Evolutionary conservation across 441 rosid species (phyloP).

Genomic region (Adansonia madagascariensis): DNA sequence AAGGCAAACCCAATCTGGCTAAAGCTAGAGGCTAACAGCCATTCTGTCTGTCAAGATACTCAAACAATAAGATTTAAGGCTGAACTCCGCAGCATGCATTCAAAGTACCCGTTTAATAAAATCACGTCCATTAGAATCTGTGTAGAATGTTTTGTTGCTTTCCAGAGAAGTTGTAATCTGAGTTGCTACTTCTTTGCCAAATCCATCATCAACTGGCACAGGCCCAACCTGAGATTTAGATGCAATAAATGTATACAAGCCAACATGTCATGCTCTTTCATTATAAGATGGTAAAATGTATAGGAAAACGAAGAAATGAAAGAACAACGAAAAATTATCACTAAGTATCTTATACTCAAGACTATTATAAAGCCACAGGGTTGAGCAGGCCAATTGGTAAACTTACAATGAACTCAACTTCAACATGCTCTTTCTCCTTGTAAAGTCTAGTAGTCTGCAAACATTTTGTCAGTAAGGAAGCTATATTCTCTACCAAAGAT

Average conservation of each 20-base stretch:
- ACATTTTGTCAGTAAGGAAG: conserved; percentile 22
- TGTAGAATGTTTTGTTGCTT: conserved; percentile 82
- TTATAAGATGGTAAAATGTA: conserved; percentile 9
- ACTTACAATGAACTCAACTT: conserved; percentile 96
- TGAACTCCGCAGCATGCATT: conserved; percentile 1
- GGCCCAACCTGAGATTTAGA: conserved; percentile 74
- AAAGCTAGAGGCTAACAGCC: conserved; percentile 20
- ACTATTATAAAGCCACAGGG: conserved; percentile 7
- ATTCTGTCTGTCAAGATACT: conserved; percentile 16
- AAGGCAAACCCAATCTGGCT: conserved; percentile 7
- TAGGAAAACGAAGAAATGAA: conserved; percentile 12
- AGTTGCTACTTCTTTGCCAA: conserved; percentile 89
- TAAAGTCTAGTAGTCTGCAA: conserved; percentile 78
- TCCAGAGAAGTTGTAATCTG: conserved; percentile 73
- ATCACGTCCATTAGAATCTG: conserved; percentile 98
- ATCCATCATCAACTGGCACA: conserved; percentile 77
- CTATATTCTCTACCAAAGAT: not conserved
- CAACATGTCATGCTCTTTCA: conserved; percentile 1
- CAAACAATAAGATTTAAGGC: not conserved
- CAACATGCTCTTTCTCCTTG: conserved; percentile 92
- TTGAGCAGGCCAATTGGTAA: conserved; percentile 28
- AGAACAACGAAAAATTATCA: conserved; percentile 9
- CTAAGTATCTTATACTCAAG: conserved; percentile 13
- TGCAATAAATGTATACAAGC: conserved; percentile 22
- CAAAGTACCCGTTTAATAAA: conserved; percentile 83